A percentile compares a stretch with the other conserved stretches of the same genome.
Evolutionary conservation across 345 rosid species (phyloP).

Genomic region (Salix koriyanagi): DNA sequence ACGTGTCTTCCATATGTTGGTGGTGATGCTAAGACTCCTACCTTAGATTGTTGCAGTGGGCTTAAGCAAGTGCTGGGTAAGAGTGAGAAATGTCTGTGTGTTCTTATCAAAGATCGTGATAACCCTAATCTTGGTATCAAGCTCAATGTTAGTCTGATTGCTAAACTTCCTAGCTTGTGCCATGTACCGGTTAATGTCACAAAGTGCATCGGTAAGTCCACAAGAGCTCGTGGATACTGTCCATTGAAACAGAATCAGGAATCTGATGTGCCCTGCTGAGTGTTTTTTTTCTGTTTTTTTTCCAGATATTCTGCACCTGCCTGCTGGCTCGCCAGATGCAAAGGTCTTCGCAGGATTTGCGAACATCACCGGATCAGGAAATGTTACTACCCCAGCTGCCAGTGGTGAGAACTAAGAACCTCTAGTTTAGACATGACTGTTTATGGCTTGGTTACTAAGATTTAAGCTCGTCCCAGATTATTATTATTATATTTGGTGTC

Average conservation of each 20-base stretch:
- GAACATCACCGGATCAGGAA: conserved; percentile 27
- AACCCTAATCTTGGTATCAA: conserved; percentile 71
- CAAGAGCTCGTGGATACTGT: too few species aligned
- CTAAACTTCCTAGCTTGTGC: conserved; percentile 54
- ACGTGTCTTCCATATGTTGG: conserved; percentile 72
- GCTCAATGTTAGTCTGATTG: conserved; percentile 59
- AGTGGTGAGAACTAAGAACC: conserved; percentile 26
- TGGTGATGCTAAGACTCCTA: conserved; percentile 54
- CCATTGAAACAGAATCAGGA: background rate
- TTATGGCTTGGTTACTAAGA: background rate
- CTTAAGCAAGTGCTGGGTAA: conserved; percentile 49
- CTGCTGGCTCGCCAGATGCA: conserved; percentile 63
- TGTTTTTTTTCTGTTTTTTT: background rate
- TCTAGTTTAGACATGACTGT: background rate
- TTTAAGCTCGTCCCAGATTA: too few species aligned
- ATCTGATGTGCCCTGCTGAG: background rate
- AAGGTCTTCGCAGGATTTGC: conserved; percentile 54
- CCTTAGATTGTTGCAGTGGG: conserved; percentile 70
- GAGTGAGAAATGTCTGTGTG: conserved; percentile 69
- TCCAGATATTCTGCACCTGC: conserved; percentile 57
- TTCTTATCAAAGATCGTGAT: conserved; percentile 59
- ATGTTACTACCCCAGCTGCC: conserved; percentile 22
- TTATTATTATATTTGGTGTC: background rate
- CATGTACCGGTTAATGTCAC: conserved; percentile 47
- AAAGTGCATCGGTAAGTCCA: conserved; percentile 51